Evolutionary conservation across 768 basidiomycete genomes (phyloP), one percentile per base, ranked within the genome.

Genomic region (Termitomyces sp.): DNA sequence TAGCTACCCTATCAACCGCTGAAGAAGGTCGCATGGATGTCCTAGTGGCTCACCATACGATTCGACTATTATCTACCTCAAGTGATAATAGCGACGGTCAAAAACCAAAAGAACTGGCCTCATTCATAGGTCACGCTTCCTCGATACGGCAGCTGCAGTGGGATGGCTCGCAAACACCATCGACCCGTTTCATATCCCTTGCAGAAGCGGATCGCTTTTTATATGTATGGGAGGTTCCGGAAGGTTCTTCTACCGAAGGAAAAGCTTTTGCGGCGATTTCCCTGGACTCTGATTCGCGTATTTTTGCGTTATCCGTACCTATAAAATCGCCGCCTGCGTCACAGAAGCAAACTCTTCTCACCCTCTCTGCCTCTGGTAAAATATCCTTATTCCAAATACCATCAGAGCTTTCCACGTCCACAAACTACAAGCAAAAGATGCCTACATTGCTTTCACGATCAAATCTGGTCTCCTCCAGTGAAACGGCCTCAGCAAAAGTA

Each of bases 101-200:
- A 64, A 81, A 78, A 67, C 77, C 80, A 16, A 70, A 68, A 47
- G 75, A 77, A 59, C 39, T 79, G 6, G 77, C 80, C 3, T 76
- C 77, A 12, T 86, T 87, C 60, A 85, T 82, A 20, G 87, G 87
- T 0, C 87, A 89, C 63, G 82, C 84, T 4, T 85, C 86, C 22
- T 71, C 79, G 8, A 72, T 85, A 58, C 79, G 73, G 60, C 69
- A 70, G 29, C 64, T 86, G 13, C 74, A 75, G 55, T 88, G 85
- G 85, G 79, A 79, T 52, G 66, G 64, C 13, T 74, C 75, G 16
- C 67, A 72, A 58, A 64, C 66, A 29, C 71, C 74, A 51, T 63
- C 77, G 9, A 73, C 71, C 37, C 79, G 76, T 29, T 85, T 89
- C 66, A 68, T 84, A 52, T 84, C 87, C 4, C 73, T 75, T 48